Base-by-base conservation (phyloP, 192 early-diverging fungal species). In the Coemansia sp. region DNA sequence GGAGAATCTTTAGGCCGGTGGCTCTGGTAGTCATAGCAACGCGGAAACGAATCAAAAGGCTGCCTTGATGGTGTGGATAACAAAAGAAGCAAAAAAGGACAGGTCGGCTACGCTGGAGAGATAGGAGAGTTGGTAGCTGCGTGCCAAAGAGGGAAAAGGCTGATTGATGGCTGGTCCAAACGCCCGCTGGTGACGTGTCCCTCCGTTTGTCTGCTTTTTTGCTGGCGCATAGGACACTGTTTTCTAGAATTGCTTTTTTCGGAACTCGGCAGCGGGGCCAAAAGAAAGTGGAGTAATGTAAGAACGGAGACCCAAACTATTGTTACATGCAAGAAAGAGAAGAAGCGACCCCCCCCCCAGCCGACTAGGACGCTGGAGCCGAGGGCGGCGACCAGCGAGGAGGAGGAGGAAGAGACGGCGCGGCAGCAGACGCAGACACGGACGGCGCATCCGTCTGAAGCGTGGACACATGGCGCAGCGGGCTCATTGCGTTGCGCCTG, bases 401-500 rank as follows among this genome's bases (percentile, higher is more conserved):
- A 18, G 58, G 43, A 46, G 43, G 11, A 39, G 54, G n/a, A n/a
- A n/a, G n/a, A n/a, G n/a, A n/a, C 41, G 42, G n/a, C 39, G 47
- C 39, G n/a, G 55, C 63, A 10, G 57, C 16, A 15, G 63, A 47
- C 54, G 49, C 26, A 52, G 49, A 52, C 49, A 52, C 49, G 26
- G 26, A 52, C 8, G 49, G 49, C 26, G 56, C 56, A 0, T 16
- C 37, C 6, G 36, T 15, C 36, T 69, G 68, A 39, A 54, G 58
- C 26, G 61, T 47, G 13, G 73, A 55, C 5, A 75, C 73, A 41
- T 75, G 73, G n/a, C 73, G 62, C 60, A 75, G 48, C 9, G 73
- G 73, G 46, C 74, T 77, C 74, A 77, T 77, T 4, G 74, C 74
- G 51, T 63, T 77, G 68, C 68, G 68, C 22, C 68, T 61, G 8